These are phyloP conservation scores for Domatiomyces globalis DNA, from an alignment of 2,329 filamentous ascomycete species.

Conservation along the genomic window DNA sequence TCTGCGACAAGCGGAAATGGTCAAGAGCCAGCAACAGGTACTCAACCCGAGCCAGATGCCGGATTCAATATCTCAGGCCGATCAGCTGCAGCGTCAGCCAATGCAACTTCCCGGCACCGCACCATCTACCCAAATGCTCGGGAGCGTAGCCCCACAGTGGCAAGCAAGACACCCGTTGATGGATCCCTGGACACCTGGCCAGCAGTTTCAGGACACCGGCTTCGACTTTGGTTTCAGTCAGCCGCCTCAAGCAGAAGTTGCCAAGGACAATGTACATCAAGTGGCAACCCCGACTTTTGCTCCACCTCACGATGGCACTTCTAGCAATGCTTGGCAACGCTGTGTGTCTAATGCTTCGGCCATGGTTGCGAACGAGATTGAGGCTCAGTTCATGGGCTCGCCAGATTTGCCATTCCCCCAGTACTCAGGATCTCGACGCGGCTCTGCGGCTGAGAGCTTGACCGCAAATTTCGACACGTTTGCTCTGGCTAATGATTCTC, in stretches of 20 bases:
- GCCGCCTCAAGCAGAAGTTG: not conserved
- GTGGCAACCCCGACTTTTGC: not conserved
- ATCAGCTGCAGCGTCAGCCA: not conserved
- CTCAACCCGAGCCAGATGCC: conserved; percentile 1
- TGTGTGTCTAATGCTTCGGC: not conserved
- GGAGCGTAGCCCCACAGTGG: not conserved
- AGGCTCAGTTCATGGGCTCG: conserved; percentile 5
- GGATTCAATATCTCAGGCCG: not conserved
- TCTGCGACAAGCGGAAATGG: conserved; percentile 29
- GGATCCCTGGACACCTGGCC: not conserved
- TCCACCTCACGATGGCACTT: not conserved
- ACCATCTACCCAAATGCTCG: not conserved
- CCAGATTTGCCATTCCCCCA: conserved; percentile 13
- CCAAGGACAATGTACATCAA: not conserved
- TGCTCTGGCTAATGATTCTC: conserved; percentile 7
- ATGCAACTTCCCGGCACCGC: not conserved
- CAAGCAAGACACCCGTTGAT: not conserved
- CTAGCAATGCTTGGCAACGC: not conserved
- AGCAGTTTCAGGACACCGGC: conserved; percentile 10
- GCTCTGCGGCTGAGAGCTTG: conserved; percentile 14
- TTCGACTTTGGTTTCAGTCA: conserved; percentile 17
- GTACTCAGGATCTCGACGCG: conserved; percentile 14
- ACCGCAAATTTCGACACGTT: conserved; percentile 15
- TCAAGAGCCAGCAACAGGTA: conserved; percentile 19
- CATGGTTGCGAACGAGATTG: not conserved